Evolutionary conservation across 495 filamentous ascomycete genomes (phyloP).

Genomic region (Penicillium crystallinum): DNA sequence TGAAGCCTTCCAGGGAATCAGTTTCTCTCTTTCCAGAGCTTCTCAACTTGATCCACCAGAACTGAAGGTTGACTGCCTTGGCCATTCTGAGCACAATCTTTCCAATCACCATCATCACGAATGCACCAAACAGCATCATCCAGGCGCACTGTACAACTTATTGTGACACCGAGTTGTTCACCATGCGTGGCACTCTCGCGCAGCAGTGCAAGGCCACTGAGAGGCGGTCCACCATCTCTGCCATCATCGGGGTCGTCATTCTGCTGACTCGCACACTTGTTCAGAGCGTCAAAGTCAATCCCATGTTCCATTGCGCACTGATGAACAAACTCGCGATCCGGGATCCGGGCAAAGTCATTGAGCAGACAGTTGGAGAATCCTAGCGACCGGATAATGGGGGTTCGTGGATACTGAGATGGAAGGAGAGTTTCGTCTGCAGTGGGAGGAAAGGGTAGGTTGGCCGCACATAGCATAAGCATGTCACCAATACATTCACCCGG

Average conservation of each 20-base stretch:
- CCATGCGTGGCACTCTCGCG: constrained; percentile 69
- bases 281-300: constrained; percentile 76
- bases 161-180: constrained; percentile 61
- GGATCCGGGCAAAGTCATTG: constrained; percentile 65
- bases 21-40: constrained; percentile 35
- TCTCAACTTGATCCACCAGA: constrained; percentile 67
- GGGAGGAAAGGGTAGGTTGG: constrained; percentile 49
- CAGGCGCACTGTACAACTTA: constrained; percentile 84
- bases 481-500: constrained; percentile 89
- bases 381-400: constrained; percentile 77
- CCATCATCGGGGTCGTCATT: constrained; percentile 53
- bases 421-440: constrained; percentile 14
- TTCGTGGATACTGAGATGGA: constrained; percentile 32
- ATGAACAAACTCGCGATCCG: constrained; percentile 65
- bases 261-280: constrained; percentile 61
- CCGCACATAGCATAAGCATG: constrained; percentile 88
- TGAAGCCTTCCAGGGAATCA: background rate
- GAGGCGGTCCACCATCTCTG: constrained; percentile 41
- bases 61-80: constrained; percentile 63
- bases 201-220: constrained; percentile 58
- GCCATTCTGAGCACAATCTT: constrained; percentile 55
- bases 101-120: constrained; percentile 75
- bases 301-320: constrained; percentile 86
- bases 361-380: constrained; percentile 89
- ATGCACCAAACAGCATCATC: constrained; percentile 77